phyloP scores from a whole-genome alignment of 352 stramenopile genomes.

The Globisporangium polare region DNA sequence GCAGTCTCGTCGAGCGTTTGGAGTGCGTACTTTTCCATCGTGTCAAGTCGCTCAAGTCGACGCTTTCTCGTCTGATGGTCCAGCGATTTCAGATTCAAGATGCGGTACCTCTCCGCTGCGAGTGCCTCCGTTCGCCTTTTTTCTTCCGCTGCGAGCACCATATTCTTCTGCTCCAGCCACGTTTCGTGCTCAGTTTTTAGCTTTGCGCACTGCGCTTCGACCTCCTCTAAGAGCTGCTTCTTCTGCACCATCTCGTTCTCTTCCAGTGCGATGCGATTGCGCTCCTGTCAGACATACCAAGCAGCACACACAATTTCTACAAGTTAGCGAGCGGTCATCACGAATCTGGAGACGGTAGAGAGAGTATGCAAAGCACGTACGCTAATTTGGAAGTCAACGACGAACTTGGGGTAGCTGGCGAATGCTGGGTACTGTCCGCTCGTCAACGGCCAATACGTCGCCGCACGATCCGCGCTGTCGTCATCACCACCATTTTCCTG shows the following conservation, averaged over 20 bases:
- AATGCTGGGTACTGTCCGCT: conserved; percentile 80
- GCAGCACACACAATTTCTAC: background rate
- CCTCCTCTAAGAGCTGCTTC: conserved; percentile 50
- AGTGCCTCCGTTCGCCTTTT: conserved; percentile 52
- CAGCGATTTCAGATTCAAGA: conserved; percentile 67
- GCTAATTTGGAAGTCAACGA: conserved; percentile 83
- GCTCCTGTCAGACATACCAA: conserved; percentile 39
- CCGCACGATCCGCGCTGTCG: background rate
- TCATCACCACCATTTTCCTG: background rate
- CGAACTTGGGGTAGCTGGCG: conserved; percentile 67
- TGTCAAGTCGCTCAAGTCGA: conserved; percentile 51
- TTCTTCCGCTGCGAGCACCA: conserved; percentile 60
- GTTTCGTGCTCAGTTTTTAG: conserved; percentile 59
- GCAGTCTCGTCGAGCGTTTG: conserved; percentile 64
- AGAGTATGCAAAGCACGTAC: conserved; percentile 30
- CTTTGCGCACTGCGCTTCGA: conserved; percentile 45
- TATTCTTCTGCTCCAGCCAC: conserved; percentile 60
- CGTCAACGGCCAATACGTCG: conserved; percentile 51
- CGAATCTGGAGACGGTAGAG: background rate
- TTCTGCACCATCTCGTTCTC: conserved; percentile 67
- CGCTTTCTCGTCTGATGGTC: conserved; percentile 65
- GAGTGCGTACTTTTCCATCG: conserved; percentile 55
- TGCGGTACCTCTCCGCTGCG: conserved; percentile 53
- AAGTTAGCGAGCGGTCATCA: background rate
- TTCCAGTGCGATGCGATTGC: conserved; percentile 76